Conservation (phyloP, 768 basidiomycete species). For the Naganishia antarctica region DNA sequence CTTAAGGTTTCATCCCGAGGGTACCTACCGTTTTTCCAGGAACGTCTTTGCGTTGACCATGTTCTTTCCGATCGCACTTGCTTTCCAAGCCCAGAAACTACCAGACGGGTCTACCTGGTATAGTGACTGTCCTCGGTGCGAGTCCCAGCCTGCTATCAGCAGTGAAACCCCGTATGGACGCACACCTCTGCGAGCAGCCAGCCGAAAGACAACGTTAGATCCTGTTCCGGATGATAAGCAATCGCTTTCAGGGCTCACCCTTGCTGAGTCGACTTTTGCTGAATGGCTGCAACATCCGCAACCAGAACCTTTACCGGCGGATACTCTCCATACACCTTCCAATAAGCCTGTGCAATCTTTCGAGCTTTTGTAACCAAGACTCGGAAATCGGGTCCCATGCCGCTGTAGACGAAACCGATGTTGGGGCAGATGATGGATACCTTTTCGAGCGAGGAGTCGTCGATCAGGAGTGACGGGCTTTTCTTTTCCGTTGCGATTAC, state of each 20-base stretch:
- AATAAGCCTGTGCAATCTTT: constrained; percentile 97
- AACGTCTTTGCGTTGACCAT: constrained; percentile 99
- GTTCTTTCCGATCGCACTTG: constrained; percentile 98
- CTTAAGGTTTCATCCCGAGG: too few species aligned
- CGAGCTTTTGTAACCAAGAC: constrained; percentile 88
- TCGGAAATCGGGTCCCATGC: constrained; percentile 98
- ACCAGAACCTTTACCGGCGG: constrained; percentile 93
- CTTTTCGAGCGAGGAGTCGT: constrained; percentile 97
- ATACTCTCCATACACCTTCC: constrained; percentile 99
- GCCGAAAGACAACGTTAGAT: not conserved
- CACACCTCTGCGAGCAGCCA: constrained; percentile 67
- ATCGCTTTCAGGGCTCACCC: constrained; percentile 61
- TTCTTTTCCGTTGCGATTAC: constrained; percentile 99
- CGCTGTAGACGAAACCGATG: constrained; percentile 98
- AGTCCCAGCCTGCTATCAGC: constrained; percentile 94
- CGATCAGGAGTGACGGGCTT: constrained; percentile 91
- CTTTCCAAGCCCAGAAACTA: constrained; percentile 99
- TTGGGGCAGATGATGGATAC: constrained; percentile 96
- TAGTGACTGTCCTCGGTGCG: constrained; percentile 86
- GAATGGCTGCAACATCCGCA: constrained; percentile 93
- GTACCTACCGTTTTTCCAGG: constrained; percentile 80
- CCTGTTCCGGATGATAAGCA: not conserved
- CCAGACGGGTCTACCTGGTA: constrained; percentile 99
- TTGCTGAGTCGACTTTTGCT: constrained; percentile 98
- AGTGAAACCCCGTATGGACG: constrained; percentile 98